Evolutionary conservation across 768 basidiomycete genomes (phyloP).

Genomic region (Rhodosporidiobolus sp.): DNA sequence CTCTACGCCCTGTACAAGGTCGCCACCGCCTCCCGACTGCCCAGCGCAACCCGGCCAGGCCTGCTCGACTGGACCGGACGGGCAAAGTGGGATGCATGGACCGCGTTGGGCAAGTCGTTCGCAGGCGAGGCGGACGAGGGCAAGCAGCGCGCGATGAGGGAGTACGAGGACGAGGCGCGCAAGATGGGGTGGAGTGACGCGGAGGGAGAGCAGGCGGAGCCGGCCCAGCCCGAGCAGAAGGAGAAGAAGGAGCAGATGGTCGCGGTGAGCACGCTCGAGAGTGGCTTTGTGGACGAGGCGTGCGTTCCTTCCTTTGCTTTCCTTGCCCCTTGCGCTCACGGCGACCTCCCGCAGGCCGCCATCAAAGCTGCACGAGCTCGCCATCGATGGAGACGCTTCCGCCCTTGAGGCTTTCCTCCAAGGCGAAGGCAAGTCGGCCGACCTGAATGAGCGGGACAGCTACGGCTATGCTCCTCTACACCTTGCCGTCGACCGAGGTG

Average conservation of each 20-base stretch:
- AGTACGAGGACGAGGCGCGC: conserved; percentile 20
- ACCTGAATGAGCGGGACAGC: conserved; percentile 27
- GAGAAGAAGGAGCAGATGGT: conserved; percentile 30
- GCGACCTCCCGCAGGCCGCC: neutral
- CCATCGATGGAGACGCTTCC: conserved; percentile 8
- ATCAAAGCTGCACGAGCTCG: conserved; percentile 28
- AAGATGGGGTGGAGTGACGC: neutral
- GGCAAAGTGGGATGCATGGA: conserved; percentile 39
- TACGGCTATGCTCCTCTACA: conserved; percentile 33
- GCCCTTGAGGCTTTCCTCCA: conserved; percentile 14
- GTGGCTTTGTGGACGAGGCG: conserved; percentile 30
- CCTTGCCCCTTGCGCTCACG: neutral
- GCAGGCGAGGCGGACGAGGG: neutral
- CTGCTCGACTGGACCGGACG: conserved; percentile 27
- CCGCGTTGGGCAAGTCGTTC: conserved; percentile 4
- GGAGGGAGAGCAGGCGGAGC: neutral
- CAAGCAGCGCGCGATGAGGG: neutral
- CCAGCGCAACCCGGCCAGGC: conserved; percentile 9
- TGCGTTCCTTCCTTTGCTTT: neutral
- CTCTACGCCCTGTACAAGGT: conserved; percentile 36
- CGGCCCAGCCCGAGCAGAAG: neutral
- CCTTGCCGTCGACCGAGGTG: conserved; percentile 36
- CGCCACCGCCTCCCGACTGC: conserved; percentile 9
- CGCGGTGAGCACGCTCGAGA: conserved; percentile 11
- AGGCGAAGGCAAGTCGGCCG: neutral